These are phyloP conservation scores for Metschnikowia koreensis DNA, from an alignment of 805 yeast genomes.

Conservation along the genomic window DNA sequence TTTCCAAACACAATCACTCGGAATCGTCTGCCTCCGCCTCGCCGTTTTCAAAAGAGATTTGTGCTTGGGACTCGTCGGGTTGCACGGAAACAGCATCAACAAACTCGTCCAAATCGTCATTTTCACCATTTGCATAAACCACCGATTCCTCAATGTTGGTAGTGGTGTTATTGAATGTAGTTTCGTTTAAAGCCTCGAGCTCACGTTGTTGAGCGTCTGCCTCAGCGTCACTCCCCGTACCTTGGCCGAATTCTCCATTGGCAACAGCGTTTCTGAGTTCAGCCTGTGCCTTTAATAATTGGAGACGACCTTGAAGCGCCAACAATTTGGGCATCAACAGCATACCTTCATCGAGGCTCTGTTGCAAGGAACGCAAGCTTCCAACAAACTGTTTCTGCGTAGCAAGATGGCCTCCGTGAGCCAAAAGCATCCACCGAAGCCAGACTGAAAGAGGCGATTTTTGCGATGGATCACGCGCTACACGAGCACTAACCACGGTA, in stretches of 20 bases:
- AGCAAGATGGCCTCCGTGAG: constrained; percentile 64
- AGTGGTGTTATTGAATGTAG: constrained; percentile 22
- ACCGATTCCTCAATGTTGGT: constrained; percentile 29
- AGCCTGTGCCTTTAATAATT: constrained; percentile 73
- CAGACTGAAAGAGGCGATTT: constrained; percentile 47
- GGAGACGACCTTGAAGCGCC: constrained; percentile 82
- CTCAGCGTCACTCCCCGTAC: constrained; percentile 11
- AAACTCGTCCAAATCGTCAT: constrained; percentile 35
- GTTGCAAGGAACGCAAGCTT: constrained; percentile 55
- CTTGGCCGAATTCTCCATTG: constrained; percentile 12
- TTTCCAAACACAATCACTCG: background rate
- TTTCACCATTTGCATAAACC: constrained; percentile 41
- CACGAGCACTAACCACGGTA: constrained; percentile 25
- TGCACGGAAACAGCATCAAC: constrained; percentile 9
- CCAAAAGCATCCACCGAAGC: constrained; percentile 77
- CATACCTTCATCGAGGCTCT: constrained; percentile 54
- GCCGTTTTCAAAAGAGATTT: constrained; percentile 11
- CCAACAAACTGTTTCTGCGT: constrained; percentile 51
- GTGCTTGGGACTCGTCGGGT: background rate
- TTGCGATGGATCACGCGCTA: constrained; percentile 29
- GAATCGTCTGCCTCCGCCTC: constrained; percentile 12
- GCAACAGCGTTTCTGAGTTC: constrained; percentile 49
- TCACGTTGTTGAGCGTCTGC: constrained; percentile 18
- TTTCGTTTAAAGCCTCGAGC: constrained; percentile 17
- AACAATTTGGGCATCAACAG: constrained; percentile 64